Evolutionary conservation across 2,329 filamentous ascomycete species (phyloP), one percentile per base, ranked within the genome.

Genomic region (Aspergillus transmontanensis): DNA sequence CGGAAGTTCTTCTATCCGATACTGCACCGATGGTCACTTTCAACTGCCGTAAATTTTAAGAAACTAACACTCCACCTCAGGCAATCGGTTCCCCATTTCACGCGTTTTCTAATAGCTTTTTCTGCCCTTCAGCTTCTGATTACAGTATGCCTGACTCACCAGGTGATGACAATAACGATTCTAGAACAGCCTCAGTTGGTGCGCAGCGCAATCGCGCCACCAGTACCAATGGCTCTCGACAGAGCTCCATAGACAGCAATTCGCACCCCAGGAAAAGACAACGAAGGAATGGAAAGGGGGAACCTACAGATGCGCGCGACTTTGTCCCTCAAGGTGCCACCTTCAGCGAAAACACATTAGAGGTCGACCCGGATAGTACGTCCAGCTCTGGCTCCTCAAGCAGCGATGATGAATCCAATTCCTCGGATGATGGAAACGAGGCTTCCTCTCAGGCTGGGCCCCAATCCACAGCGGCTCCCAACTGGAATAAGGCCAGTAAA

Each of bases 401-500:
- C 39, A 62, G 61, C 41, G 63, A 63, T 32, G 55, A 62, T 36
- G 62, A 64, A 36, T 63, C 65, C 26, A 64, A 64, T 19, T 63
- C 65, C 16, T 66, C 67, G 6, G 68, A 66, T 11, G 62, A 62
- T 7, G 68, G 65, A 10, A 60, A 61, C 36, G 60, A 66, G 34
- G 43, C 54, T 26, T 51, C 48, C 11, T 65, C 66, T 14, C 68
- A 68, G 32, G 53, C 61, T n/a, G 58, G 63, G 23, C 64, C 55
- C 43, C 68, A 72, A 57, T 67, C 67, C 19, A 65, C 65, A 6
- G 73, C 75, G 11, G 71, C 73, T 1, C 73, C 76, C n/a, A 80
- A 75, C 60, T 83, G 81, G 81, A 83, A 83, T 57, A 75, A 79
- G 61, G 77, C 76, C 23, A 77, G 76, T 28, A 79, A 78, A 55